A percentile compares a stretch with the other conserved stretches of the same genome.
Evolutionary conservation across 2,329 filamentous ascomycete genomes (phyloP).

Genomic region (Alternaria sp.): DNA sequence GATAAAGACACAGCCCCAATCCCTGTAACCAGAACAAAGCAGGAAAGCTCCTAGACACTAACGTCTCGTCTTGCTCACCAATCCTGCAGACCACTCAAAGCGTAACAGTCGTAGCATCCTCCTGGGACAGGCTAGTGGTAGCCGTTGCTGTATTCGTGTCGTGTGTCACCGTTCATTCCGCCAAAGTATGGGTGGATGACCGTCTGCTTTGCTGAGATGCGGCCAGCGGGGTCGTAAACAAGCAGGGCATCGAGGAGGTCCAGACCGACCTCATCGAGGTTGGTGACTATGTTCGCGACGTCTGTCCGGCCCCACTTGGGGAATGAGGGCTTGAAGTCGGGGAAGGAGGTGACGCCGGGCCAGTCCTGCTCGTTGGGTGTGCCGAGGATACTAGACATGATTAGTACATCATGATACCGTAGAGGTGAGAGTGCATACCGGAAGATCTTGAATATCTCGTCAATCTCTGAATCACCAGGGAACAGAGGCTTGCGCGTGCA

Average conservation of each 20-base stretch:
- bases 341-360: constrained; percentile 93
- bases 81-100: constrained; percentile 28
- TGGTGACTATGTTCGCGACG: constrained; percentile 69
- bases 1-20: constrained; percentile 19
- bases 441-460: constrained; percentile 96
- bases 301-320: constrained; percentile 85
- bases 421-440: constrained; percentile 59
- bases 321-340: constrained; percentile 91
- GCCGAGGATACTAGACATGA: constrained; percentile 64
- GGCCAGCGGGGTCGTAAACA: constrained; percentile 84
- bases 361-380: constrained; percentile 82
- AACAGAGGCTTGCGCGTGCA: constrained; percentile 92
- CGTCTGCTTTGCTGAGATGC: constrained; percentile 88
- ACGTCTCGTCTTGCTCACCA: constrained; percentile 15
- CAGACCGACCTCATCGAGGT: constrained; percentile 73
- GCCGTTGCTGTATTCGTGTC: constrained; percentile 49
- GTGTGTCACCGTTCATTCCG: constrained; percentile 49
- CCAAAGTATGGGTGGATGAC: constrained; percentile 84
- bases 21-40: constrained; percentile 29
- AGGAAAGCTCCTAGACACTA: constrained; percentile 19
- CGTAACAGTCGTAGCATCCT: constrained; percentile 41
- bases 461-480: constrained; percentile 90
- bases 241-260: constrained; percentile 75
- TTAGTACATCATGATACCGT: constrained; percentile 11
- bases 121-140: constrained; percentile 32